phyloP scores from a whole-genome alignment of 1,139 yeast species.

The Groenewaldozyma auringiensis region DNA sequence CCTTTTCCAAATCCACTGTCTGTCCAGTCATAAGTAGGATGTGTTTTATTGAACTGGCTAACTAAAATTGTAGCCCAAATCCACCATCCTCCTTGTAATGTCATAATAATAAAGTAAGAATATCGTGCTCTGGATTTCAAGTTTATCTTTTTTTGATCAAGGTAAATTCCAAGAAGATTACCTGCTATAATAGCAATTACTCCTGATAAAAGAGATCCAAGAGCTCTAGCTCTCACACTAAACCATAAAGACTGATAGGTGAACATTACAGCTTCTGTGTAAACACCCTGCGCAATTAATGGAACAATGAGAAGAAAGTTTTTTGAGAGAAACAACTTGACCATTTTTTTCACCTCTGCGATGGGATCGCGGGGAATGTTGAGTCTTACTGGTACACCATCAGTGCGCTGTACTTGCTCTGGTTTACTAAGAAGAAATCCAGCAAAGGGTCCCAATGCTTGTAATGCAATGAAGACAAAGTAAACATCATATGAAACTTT shows the following conservation, averaged over 20 bases:
- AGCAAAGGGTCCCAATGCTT: conserved; percentile 10
- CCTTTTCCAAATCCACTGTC: conserved; percentile 1
- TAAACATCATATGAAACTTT: not conserved
- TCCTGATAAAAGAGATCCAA: conserved; percentile 3
- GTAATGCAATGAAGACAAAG: not conserved
- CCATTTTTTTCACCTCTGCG: not conserved
- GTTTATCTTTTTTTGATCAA: not conserved
- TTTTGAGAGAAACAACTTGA: not conserved
- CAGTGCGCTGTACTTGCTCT: conserved; percentile 11
- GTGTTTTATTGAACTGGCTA: not conserved
- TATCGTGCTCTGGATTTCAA: not conserved
- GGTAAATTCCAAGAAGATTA: not conserved
- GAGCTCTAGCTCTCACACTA: conserved; percentile 3
- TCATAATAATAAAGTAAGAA: not conserved
- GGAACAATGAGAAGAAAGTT: conserved; percentile 1
- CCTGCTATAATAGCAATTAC: not conserved
- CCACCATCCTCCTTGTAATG: not conserved
- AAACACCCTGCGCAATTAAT: not conserved
- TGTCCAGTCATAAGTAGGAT: conserved; percentile 1
- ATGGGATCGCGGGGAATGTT: not conserved
- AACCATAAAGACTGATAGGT: conserved; percentile 3
- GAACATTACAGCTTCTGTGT: not conserved
- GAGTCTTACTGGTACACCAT: conserved; percentile 7
- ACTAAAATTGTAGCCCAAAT: conserved; percentile 1
- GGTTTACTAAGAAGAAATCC: conserved; percentile 12